phyloP scores from a whole-genome alignment of 495 filamentous ascomycete genomes.

The Xylaria telfairii region DNA sequence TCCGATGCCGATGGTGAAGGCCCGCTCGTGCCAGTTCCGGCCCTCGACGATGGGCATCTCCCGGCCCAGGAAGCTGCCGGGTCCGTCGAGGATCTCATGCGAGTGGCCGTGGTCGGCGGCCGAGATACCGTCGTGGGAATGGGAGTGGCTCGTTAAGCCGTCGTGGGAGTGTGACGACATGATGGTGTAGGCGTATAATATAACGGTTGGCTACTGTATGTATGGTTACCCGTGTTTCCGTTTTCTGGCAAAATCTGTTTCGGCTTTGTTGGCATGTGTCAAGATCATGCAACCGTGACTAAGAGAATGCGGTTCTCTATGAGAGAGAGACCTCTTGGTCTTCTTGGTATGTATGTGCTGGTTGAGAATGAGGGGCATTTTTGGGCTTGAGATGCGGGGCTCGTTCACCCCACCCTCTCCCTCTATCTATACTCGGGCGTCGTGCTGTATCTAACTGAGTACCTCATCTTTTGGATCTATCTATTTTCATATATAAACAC shows the following conservation, averaged over 20 bases:
- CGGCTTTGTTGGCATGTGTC: slow-evolving; percentile 12
- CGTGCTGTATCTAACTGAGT: not conserved
- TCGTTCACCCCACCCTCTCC: not conserved
- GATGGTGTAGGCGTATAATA: slow-evolving; percentile 25
- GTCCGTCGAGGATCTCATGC: slow-evolving; percentile 94
- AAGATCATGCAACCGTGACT: slow-evolving; percentile 10
- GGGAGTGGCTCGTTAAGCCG: slow-evolving; percentile 56
- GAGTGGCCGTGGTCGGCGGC: slow-evolving; percentile 88
- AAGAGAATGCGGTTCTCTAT: not conserved
- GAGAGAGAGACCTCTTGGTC: not conserved
- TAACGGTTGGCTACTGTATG: not conserved
- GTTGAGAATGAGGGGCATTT: slow-evolving; percentile 19
- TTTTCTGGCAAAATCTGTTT: not conserved
- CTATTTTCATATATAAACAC: not conserved
- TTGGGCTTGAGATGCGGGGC: slow-evolving; percentile 8
- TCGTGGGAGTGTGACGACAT: slow-evolving; percentile 57
- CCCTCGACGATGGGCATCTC: slow-evolving; percentile 93
- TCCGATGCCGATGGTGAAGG: slow-evolving; percentile 95
- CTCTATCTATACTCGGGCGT: not conserved
- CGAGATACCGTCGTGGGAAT: slow-evolving; percentile 67
- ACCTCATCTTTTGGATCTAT: too few relatives aligned
- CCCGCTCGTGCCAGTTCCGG: slow-evolving; percentile 85
- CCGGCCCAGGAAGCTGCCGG: slow-evolving; percentile 86
- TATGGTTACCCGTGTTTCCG: not conserved
- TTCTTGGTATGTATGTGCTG: not conserved